phyloP scores from a whole-genome alignment of 2,329 filamentous ascomycete genomes.

The Talaromyces pinophilus region DNA sequence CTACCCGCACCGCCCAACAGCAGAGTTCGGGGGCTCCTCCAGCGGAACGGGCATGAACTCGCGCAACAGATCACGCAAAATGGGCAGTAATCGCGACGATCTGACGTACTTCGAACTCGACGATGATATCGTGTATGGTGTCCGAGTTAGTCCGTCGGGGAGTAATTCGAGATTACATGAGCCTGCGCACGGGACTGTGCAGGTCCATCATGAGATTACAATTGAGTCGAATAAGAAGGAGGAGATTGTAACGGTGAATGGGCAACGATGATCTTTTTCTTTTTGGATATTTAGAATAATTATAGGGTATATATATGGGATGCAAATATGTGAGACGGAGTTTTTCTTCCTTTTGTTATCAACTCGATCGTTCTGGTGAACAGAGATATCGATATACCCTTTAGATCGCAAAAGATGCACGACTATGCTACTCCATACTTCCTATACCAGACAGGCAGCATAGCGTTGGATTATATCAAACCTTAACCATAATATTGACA shows the following conservation, averaged over 20 bases:
- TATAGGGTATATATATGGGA: neutral
- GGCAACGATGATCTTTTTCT: neutral
- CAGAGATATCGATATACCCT: neutral
- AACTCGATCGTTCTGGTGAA: neutral
- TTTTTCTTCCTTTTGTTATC: conserved; percentile 1
- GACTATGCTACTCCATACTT: neutral
- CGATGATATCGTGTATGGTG: conserved; percentile 22
- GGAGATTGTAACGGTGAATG: conserved; percentile 14
- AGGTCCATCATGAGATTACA: conserved; percentile 24
- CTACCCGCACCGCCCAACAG: conserved; percentile 18
- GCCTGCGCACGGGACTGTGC: conserved; percentile 22
- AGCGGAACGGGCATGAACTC: neutral
- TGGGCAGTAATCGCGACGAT: conserved; percentile 18
- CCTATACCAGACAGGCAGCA: neutral
- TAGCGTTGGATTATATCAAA: neutral
- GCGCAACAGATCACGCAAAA: conserved; percentile 21
- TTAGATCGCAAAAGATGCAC: neutral
- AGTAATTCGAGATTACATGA: conserved; percentile 24
- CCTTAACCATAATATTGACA: neutral
- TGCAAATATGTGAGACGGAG: neutral
- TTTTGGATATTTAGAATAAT: neutral
- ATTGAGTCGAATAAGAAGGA: conserved; percentile 23
- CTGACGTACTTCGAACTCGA: conserved; percentile 23
- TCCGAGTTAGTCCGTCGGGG: conserved; percentile 20
- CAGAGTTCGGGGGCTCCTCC: neutral